Evolutionary conservation across 352 stramenopile genomes (phyloP).

Genomic region (Globisporangium cylindrosporum): DNA sequence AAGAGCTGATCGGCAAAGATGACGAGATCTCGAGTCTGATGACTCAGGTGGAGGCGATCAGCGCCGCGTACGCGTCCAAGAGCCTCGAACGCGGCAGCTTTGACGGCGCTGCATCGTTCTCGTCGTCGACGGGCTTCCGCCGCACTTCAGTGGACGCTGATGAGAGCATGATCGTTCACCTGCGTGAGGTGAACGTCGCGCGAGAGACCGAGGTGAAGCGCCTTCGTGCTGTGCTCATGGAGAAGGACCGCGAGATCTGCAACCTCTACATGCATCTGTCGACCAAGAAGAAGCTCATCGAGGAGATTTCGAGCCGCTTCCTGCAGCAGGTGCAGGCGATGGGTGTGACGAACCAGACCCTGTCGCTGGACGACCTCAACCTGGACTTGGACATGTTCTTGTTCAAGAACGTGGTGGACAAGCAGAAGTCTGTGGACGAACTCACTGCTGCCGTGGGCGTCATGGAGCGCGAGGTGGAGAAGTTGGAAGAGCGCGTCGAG

Average conservation of each 20-base stretch:
- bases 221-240: conserved; percentile 47
- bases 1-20: conserved; percentile 18
- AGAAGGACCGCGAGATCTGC: conserved; percentile 84
- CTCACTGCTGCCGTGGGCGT: conserved; percentile 55
- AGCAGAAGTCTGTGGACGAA: conserved; percentile 65
- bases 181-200: conserved; percentile 31
- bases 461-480: conserved; percentile 69
- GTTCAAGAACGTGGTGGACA: conserved; percentile 68
- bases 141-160: conserved; percentile 8
- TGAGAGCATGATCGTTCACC: conserved; percentile 19
- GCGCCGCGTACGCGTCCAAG: conserved; percentile 19
- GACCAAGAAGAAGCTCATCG: conserved; percentile 76
- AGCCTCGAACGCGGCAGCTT: conserved; percentile 3
- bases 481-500: conserved; percentile 48
- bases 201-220: conserved; percentile 44
- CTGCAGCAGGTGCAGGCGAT: conserved; percentile 46
- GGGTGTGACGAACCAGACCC: conserved; percentile 6
- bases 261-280: conserved; percentile 75
- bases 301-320: conserved; percentile 68
- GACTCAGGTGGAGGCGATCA: conserved; percentile 21
- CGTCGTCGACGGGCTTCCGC: conserved; percentile 8
- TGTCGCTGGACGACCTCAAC: conserved; percentile 29
- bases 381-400: conserved; percentile 74
- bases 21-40: conserved; percentile 15
- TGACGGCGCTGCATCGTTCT: conserved; percentile 10